These are phyloP conservation scores for Diaporthe ilicicola DNA, from an alignment of 2,329 filamentous ascomycete genomes.

Conservation along the genomic window DNA sequence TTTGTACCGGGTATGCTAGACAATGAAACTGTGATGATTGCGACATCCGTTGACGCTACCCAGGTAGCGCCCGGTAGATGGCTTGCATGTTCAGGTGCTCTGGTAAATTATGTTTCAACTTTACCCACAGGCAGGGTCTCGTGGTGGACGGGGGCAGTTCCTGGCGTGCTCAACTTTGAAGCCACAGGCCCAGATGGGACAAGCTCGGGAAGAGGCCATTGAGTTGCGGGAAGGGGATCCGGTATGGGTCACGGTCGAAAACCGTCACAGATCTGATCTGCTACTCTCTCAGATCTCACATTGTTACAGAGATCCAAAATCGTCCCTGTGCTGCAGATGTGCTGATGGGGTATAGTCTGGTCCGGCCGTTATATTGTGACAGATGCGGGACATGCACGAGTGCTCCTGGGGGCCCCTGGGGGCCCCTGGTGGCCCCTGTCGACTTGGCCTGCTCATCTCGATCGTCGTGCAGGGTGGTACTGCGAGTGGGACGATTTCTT, in stretches of 20 bases:
- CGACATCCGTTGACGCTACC: too few species aligned
- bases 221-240: background rate
- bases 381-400: constrained; percentile 1
- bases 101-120: background rate
- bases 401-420: too few species aligned
- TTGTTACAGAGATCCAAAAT: background rate
- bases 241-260: background rate
- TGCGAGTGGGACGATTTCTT: background rate
- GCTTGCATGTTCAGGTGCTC: background rate
- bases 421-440: too few species aligned
- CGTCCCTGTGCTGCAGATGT: background rate
- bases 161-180: background rate
- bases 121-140: background rate
- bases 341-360: background rate
- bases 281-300: constrained; percentile 1
- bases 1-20: too few species aligned
- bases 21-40: too few species aligned
- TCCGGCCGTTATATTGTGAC: background rate
- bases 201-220: background rate
- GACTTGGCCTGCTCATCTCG: constrained; percentile 22
- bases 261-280: constrained; percentile 2
- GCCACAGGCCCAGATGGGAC: too few species aligned
- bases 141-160: background rate
- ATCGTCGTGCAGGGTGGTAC: constrained; percentile 14
- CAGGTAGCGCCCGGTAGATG: background rate